Conservation (phyloP, 2,329 filamentous ascomycete species). For the Escovopsis weberi region DNA sequence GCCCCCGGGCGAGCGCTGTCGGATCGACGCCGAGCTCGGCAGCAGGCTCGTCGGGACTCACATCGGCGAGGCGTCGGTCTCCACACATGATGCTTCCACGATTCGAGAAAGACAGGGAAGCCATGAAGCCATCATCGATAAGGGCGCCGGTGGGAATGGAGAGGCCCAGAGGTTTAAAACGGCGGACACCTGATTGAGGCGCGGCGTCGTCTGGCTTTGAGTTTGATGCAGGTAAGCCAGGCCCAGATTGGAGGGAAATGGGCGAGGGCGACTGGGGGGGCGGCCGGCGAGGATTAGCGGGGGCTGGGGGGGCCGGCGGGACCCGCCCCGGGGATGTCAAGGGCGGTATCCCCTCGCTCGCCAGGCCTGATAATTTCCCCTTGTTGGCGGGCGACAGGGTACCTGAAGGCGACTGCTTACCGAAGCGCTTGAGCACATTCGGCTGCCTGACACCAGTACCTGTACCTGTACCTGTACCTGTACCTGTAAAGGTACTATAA, state of each 20-base stretch:
- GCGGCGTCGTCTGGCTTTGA: conserved; percentile 10
- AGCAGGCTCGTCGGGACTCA: conserved; percentile 5
- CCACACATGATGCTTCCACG: conserved; percentile 49
- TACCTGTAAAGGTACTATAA: too few species aligned
- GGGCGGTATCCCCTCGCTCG: conserved; percentile 1
- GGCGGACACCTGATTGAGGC: conserved; percentile 16
- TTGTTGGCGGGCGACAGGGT: conserved; percentile 10
- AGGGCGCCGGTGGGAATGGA: conserved; percentile 41
- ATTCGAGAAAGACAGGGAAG: conserved; percentile 44
- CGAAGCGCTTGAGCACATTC: too few species aligned
- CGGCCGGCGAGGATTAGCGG: conserved; percentile 6
- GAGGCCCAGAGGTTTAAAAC: conserved; percentile 38
- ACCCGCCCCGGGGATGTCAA: conserved; percentile 12
- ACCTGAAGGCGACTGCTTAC: too few species aligned
- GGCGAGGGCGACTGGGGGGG: conserved; percentile 1
- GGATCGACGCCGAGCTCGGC: conserved; percentile 6
- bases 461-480: too few species aligned
- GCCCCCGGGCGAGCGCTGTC: conserved; percentile 1
- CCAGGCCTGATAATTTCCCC: conserved; percentile 12
- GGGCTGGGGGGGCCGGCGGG: conserved; percentile 9
- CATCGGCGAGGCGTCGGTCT: conserved; percentile 21
- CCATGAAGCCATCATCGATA: conserved; percentile 43
- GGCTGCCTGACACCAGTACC: background rate
- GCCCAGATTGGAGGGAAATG: conserved; percentile 2
- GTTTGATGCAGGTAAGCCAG: conserved; percentile 7